Base-by-base conservation (phyloP, 192 early-diverging fungal species). In the Rhizophlyctis rosea region DNA sequence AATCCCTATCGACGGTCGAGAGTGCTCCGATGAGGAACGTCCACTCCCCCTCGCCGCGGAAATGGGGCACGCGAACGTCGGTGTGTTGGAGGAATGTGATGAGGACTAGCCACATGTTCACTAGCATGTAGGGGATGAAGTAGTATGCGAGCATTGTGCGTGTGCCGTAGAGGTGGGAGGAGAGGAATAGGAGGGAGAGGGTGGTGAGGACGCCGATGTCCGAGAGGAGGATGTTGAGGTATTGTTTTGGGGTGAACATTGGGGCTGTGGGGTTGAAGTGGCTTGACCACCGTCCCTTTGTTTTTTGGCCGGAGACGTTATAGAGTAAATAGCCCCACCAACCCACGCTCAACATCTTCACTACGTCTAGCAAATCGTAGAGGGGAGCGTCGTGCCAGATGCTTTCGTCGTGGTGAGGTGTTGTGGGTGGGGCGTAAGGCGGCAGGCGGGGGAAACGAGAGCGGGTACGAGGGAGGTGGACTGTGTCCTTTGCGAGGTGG, bases 21-120 rank as follows among this genome's bases (percentile, higher is more conserved):
- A 94, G 77, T 2, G 94, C 94, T 56, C 96, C 96, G 59, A 89
- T 88, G 62, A 95, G 73, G 80, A 96, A 98, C 81, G 87, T 87
- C 91, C 91, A 98, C 67, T 80, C 81, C 13, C 67, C 70, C 4
- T 73, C 71, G 66, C 88, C 90, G 58, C 77, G 71, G 81, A 91
- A 98, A 70, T 96, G 91, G n/a, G 96, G 96, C 23, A 98, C 65
- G 2, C 68, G 74, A 28, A 90, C 82, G 67, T 95, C 86, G 50
- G 93, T 94, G 75, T 98, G 96, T 80, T 98, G 92, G 57, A 98
- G 72, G 70, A 79, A 98, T 4, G 95, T 98, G 69, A 98, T 98
- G 57, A 90, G 75, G n/a, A 98, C 93, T 34, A 98, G 82, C 93
- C 93, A 98, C 67, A 88, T 86, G 83, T 96, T 95, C 59, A 96